Evolutionary conservation across 805 yeast species (phyloP).

Genomic region (Schizosaccharomyces japonicus): DNA sequence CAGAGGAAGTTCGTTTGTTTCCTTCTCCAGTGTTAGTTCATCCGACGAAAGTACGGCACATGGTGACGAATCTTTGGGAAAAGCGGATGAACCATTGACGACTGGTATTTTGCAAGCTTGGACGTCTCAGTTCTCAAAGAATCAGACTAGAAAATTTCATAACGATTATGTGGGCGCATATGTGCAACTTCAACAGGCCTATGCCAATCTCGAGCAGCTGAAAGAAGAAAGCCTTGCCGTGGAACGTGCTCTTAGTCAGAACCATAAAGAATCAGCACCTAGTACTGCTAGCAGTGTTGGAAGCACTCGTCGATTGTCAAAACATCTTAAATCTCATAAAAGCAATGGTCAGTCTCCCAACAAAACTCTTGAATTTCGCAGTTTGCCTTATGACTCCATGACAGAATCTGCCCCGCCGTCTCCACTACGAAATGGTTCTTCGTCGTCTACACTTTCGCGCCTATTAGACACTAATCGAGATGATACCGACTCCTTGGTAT

Average conservation of each 20-base stretch:
- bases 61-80: neutral
- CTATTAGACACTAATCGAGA: no score
- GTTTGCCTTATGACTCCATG: no score
- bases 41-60: neutral
- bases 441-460: no score
- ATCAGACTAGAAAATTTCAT: neutral
- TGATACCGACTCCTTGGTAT: no score
- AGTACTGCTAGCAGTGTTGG: no score
- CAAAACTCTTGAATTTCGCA: no score
- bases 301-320: no score
- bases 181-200: neutral
- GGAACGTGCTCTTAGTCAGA: neutral
- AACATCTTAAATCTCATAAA: no score
- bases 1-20: neutral
- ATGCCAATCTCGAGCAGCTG: neutral
- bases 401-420: no score
- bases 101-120: neutral
- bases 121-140: neutral
- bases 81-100: conserved; percentile 1
- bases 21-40: neutral
- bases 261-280: no score
- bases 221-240: neutral
- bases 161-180: neutral
- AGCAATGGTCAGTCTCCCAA: no score
- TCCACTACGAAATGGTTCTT: no score